A percentile compares a stretch with the other conserved stretches of the same genome.
Conservation (phyloP, 1,284 basidiomycete species). For the Amylostereum chailletii region DNA sequence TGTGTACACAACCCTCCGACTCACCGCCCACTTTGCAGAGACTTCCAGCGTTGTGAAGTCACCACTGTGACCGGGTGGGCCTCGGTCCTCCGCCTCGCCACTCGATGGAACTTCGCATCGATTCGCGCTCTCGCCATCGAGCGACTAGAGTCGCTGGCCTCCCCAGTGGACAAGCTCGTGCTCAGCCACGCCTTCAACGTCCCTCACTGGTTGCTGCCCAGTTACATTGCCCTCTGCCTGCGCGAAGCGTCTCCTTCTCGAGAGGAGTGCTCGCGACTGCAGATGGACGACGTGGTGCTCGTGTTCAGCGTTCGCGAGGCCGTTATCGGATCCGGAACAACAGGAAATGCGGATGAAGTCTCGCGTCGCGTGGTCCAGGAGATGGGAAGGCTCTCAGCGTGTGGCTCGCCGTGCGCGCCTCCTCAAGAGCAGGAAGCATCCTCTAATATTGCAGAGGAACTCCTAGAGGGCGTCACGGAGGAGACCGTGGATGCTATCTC, state of each 20-base stretch:
- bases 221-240: conserved; percentile 17
- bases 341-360: too few species aligned
- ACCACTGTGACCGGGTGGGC: not conserved
- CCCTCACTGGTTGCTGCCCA: conserved; percentile 18
- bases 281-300: not conserved
- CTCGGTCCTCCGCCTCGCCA: conserved; percentile 3
- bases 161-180: conserved; percentile 17
- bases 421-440: too few species aligned
- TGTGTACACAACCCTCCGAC: not conserved
- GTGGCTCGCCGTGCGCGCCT: too few species aligned
- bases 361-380: too few species aligned
- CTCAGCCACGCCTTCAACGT: conserved; percentile 17
- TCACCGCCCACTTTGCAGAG: not conserved
- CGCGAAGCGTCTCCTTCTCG: conserved; percentile 13
- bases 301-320: not conserved
- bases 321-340: not conserved
- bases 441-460: too few species aligned
- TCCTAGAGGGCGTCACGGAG: too few species aligned
- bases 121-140: conserved; percentile 18
- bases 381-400: too few species aligned
- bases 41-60: not conserved
- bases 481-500: too few species aligned
- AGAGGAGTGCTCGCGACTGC: not conserved
- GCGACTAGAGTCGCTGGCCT: conserved; percentile 11
- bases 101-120: conserved; percentile 15